A percentile compares a stretch with the other conserved stretches of the same genome.
These are phyloP conservation scores for Metarhizium album DNA, from an alignment of 2,329 filamentous ascomycete species.

Conservation along the genomic window DNA sequence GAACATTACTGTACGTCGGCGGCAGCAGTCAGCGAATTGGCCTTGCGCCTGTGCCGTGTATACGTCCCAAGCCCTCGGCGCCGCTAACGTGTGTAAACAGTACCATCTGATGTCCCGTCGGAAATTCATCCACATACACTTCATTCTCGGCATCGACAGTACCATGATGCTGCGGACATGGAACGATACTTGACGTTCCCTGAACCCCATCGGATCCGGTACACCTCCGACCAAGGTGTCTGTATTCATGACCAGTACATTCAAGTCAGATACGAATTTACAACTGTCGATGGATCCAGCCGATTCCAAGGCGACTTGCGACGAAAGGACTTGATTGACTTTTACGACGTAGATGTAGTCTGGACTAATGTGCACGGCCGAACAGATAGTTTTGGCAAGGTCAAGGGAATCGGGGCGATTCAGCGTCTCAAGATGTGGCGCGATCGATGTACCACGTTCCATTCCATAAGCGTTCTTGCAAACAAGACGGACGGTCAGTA, in stretches of 20 bases:
- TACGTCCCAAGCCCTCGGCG: not conserved
- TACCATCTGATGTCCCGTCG: constrained; percentile 33
- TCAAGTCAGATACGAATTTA: constrained; percentile 40
- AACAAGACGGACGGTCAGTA: constrained; percentile 35
- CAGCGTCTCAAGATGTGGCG: constrained; percentile 43
- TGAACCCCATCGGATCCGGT: constrained; percentile 36
- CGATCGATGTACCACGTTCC: constrained; percentile 35
- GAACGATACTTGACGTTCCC: constrained; percentile 38
- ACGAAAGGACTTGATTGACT: constrained; percentile 35
- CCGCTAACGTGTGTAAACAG: constrained; percentile 16
- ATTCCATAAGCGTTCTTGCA: constrained; percentile 37
- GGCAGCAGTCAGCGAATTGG: not conserved
- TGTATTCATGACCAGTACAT: constrained; percentile 37
- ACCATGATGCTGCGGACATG: constrained; percentile 37
- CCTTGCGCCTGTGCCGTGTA: not conserved
- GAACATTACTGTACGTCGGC: constrained; percentile 36
- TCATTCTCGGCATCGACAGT: constrained; percentile 39
- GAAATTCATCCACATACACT: constrained; percentile 38
- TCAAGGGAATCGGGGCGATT: constrained; percentile 39
- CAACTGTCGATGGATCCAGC: constrained; percentile 33
- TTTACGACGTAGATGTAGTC: constrained; percentile 41
- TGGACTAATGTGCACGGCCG: constrained; percentile 40
- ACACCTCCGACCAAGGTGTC: constrained; percentile 34
- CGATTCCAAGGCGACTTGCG: constrained; percentile 40
- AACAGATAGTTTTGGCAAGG: constrained; percentile 38